phyloP scores from a whole-genome alignment of 1,139 yeast species.

The Magnusiomyces suaveolens region DNA sequence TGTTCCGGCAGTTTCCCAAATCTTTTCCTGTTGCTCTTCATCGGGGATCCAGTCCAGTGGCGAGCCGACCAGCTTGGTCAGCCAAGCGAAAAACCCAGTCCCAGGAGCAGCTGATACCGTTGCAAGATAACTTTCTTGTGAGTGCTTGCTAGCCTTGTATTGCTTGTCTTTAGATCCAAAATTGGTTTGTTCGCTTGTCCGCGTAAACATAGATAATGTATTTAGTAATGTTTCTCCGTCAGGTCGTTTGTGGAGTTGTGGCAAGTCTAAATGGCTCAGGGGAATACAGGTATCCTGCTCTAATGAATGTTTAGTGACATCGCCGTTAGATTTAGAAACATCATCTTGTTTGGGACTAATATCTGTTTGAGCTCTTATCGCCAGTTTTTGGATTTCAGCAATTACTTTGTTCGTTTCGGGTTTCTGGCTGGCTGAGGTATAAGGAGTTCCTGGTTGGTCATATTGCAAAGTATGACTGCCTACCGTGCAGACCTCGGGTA shows the following conservation, averaged over 20 bases:
- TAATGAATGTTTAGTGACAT: neutral
- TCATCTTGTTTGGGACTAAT: too few relatives aligned
- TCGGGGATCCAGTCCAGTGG: constrained; percentile 43
- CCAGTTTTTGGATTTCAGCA: too few relatives aligned
- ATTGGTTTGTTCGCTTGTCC: constrained; percentile 43
- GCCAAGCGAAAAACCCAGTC: constrained; percentile 43
- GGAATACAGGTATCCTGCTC: neutral
- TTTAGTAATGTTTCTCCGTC: constrained; percentile 39
- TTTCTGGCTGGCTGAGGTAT: neutral
- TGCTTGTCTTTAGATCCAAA: constrained; percentile 33
- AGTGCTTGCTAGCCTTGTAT: constrained; percentile 18
- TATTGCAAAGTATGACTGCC: neutral
- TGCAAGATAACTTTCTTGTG: constrained; percentile 30
- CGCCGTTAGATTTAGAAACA: too few relatives aligned
- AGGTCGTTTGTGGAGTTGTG: constrained; percentile 42
- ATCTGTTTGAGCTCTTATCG: too few relatives aligned
- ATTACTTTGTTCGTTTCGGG: neutral
- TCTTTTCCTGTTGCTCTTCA: constrained; percentile 34
- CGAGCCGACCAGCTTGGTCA: constrained; percentile 54
- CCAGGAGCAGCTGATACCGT: constrained; percentile 14
- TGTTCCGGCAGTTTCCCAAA: constrained; percentile 49
- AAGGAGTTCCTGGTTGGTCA: neutral
- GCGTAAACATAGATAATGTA: constrained; percentile 44
- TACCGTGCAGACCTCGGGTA: neutral
- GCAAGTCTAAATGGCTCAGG: constrained; percentile 46